phyloP scores from a whole-genome alignment of 495 filamentous ascomycete genomes.

The Xanthoparmelia taractica region DNA sequence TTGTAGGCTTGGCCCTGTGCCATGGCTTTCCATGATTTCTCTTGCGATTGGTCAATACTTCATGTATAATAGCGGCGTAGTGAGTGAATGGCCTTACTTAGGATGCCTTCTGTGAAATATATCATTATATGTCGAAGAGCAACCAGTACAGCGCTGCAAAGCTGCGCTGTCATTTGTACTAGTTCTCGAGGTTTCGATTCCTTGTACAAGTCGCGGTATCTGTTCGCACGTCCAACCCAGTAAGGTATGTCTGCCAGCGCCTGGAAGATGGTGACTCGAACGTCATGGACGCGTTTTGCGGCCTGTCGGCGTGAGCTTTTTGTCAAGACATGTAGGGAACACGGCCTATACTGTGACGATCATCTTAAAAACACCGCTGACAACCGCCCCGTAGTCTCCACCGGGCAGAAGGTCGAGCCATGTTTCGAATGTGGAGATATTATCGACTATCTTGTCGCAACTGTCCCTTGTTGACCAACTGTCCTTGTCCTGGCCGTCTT shows the following conservation, averaged over 20 bases:
- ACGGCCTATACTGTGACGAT: not conserved
- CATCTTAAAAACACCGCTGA: slow-evolving; percentile 15
- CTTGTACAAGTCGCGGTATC: not conserved
- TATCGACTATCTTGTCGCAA: not conserved
- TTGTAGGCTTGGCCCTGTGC: slow-evolving; percentile 2
- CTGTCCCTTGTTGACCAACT: not conserved
- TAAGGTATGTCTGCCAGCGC: slow-evolving; percentile 12
- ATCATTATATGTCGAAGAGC: slow-evolving; percentile 1
- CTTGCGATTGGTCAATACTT: not conserved
- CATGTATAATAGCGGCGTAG: not conserved
- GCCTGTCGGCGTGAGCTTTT: not conserved
- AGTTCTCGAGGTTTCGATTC: not conserved
- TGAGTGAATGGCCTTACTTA: not conserved
- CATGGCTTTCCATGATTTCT: not conserved
- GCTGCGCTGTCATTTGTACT: not conserved
- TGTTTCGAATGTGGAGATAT: not conserved
- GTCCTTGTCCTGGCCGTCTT: not conserved
- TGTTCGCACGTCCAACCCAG: not conserved
- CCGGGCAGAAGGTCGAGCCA: slow-evolving; percentile 10
- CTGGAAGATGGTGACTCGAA: slow-evolving; percentile 7
- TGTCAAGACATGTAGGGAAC: too few relatives aligned
- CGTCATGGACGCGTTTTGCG: slow-evolving; percentile 6
- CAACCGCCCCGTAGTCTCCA: slow-evolving; percentile 15
- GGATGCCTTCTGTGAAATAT: not conserved
- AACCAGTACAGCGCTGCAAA: slow-evolving; percentile 2